phyloP scores from a whole-genome alignment of 805 yeast species.

The Lipomyces yamadae region DNA sequence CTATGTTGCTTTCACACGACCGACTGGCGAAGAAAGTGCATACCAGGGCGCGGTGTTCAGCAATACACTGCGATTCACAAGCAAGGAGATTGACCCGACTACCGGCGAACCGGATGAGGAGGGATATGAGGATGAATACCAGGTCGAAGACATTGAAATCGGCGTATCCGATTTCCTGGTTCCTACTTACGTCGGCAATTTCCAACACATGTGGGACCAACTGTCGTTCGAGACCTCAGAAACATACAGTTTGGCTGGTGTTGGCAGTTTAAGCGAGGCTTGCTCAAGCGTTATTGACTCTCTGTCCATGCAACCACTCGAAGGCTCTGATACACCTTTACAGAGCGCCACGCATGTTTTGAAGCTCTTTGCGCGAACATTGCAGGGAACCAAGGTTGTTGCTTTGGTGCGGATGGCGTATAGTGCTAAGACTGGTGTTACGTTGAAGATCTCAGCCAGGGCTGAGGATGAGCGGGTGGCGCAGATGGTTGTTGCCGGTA shows the following conservation, averaged over 20 bases:
- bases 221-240: conserved; percentile 62
- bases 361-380: conserved; percentile 81
- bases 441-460: conserved; percentile 53
- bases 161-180: conserved; percentile 79
- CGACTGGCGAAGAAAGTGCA: conserved; percentile 47
- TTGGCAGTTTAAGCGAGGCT: conserved; percentile 56
- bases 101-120: conserved; percentile 70
- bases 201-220: conserved; percentile 74
- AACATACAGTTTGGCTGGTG: conserved; percentile 66
- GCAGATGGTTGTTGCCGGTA: conserved; percentile 57
- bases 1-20: conserved; percentile 75
- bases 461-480: conserved; percentile 53
- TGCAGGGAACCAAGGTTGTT: conserved; percentile 53
- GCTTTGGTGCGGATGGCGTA: conserved; percentile 52
- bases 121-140: conserved; percentile 93
- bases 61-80: conserved; percentile 71
- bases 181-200: conserved; percentile 79
- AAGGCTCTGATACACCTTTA: conserved; percentile 69
- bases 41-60: conserved; percentile 56
- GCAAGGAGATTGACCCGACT: conserved; percentile 77
- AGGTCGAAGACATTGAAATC: conserved; percentile 76
- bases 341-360: conserved; percentile 63
- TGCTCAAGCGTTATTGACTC: conserved; percentile 58
- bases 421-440: conserved; percentile 52
- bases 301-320: conserved; percentile 73